phyloP scores from a whole-genome alignment of 306 rosid genomes.

The Quercus wislizeni region DNA sequence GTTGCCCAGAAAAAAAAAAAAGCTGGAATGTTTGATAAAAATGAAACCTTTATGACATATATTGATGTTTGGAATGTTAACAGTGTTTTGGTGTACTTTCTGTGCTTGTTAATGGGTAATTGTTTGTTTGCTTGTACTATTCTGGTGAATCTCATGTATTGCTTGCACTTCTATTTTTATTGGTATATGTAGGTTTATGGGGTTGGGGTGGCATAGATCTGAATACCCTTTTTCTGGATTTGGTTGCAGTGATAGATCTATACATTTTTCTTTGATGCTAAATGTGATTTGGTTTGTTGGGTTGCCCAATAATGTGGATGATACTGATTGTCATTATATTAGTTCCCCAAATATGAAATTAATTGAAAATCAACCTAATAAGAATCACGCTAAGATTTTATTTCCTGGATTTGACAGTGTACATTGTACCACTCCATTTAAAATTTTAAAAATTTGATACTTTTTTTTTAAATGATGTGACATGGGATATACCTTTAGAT shows the following conservation, averaged over 20 bases:
- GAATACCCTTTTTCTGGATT: background rate
- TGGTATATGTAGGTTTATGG: background rate
- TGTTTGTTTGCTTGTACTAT: background rate
- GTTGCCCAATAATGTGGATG: background rate
- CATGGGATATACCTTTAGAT: no score
- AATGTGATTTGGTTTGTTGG: background rate
- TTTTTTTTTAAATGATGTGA: no score
- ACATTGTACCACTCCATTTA: no score
- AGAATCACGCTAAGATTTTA: background rate
- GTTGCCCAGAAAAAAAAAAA: background rate
- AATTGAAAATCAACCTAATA: background rate
- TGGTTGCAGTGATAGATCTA: background rate
- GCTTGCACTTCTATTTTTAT: background rate
- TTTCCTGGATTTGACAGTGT: no score
- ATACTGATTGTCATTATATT: background rate
- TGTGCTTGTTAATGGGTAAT: background rate
- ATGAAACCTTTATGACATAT: no score
- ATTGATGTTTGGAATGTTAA: no score
- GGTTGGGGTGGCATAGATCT: background rate
- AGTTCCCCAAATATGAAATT: background rate
- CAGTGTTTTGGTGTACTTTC: background rate
- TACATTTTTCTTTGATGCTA: background rate
- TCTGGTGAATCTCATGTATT: background rate
- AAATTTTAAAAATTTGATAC: no score
- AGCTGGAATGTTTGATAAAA: no score